Evolutionary conservation across 2,329 filamentous ascomycete species (phyloP), one percentile per base, ranked within the genome.

Genomic region (Setomelanomma holmii): DNA sequence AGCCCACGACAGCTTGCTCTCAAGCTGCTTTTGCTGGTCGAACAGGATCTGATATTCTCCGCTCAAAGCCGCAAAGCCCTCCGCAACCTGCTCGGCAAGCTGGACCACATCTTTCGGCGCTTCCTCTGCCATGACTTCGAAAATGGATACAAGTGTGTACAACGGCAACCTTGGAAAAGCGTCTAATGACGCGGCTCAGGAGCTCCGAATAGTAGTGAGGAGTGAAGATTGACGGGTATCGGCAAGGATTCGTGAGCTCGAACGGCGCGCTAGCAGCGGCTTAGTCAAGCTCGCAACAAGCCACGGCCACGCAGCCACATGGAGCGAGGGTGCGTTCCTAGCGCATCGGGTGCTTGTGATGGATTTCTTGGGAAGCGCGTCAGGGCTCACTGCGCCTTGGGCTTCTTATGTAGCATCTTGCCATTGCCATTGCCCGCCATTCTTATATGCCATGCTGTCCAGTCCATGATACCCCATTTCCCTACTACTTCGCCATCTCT

Each of bases 1-100:
- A 19, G 78, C 78, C 64, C 75, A 79, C 14, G 71, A 75, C 40
- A 82, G 68, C 67, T 78, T 80, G 62, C 71, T 74, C 61, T 81
- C 79, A 34, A 82, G 68, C 57, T 75, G 72, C 53, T 72, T 68
- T 48, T 79, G 76, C 49, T 76, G 76, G 27, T 75, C 70, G 42
- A 75, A 74, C 16, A 82, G 71, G 41, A 76, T 68, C 61, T 77
- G 73, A 58, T 81, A 81, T 58, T 81, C 79, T 35, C 74, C 74
- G 44, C 74, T 76, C 54, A 82, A 64, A 24, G 77, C 72, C 36
- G 76, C 77, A 60, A 81, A 82, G 53, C 79, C 79, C 48, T 76
- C 71, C 1, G 78, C 69, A 53, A 80, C 74, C 63, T 75, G 72
- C 47, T 79, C 73, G 38, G 71, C 73, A 21, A 77, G 64, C 60